Base-by-base conservation (phyloP, 2,329 filamentous ascomycete genomes). In the Alternaria consortialis region DNA sequence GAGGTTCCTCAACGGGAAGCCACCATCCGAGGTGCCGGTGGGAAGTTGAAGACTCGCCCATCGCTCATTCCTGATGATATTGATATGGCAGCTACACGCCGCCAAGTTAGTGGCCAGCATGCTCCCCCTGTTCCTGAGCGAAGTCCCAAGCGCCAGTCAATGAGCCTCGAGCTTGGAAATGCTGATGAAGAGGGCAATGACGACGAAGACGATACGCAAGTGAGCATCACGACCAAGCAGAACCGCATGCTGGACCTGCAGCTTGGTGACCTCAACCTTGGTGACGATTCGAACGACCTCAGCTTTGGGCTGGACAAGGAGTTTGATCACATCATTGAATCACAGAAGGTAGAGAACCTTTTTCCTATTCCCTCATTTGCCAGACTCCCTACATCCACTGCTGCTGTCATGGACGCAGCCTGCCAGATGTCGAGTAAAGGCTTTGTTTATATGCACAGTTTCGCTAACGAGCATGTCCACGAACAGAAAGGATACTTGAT, bases 401-500 rank as follows among this genome's bases (percentile, higher is more conserved):
- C 65, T 64, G 66, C 70, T 29, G 64, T 52, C 37, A 48, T 63
- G 23, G 55, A 66, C 56, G 65, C 65, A 37, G 67, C 64, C 31
- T 66, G 65, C 60, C 64, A 73, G 25, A 74, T 75, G 63, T 68
- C 67, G 42, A 71, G 67, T 34, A 68, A 77, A 67, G 58, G 69
- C 51, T 74, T 75, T 42, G 64, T 70, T 13, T 74, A 70, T 60
- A 71, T 69, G 65, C 48, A 71, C 69, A 70, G 70, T 65, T 62
- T 74, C 59, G 80, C 85, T 88, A 73, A 85, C 79, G 55, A 60
- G 31, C 68, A 68, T 74, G 73, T 81, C 71, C 84, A 80, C 69
- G 85, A 85, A 88, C 91, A 97, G 94, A 94, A 96, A 83, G 95
- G 95, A 58, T 99, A 99, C 76, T 85, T 98, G 46, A 99, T 98